Percentiles rank a stretch among this genome's conserved stretches.
These are phyloP conservation scores for Theileria annulata DNA, from an alignment of 169 alveolate species.

Conservation along the genomic window DNA sequence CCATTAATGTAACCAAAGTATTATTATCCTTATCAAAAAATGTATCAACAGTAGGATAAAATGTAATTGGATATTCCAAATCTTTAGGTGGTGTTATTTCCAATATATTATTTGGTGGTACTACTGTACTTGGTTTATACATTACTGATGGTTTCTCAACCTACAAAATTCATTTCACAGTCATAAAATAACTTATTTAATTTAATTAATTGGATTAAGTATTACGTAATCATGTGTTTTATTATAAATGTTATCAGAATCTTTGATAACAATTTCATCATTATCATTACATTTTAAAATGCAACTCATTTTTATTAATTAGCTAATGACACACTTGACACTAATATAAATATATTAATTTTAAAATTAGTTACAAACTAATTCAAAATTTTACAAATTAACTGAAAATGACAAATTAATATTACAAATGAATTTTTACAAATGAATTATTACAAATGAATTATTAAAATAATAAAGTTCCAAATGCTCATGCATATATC, in stretches of 20 bases:
- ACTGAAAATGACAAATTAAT: too few relatives aligned
- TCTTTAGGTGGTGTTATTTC: slow-evolving; percentile 77
- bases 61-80: slow-evolving; percentile 68
- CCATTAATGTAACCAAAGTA: slow-evolving; percentile 69
- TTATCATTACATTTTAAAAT: slow-evolving; percentile 62
- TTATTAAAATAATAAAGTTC: too few relatives aligned
- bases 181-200: background rate
- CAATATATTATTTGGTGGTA: slow-evolving; percentile 74
- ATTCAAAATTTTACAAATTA: too few relatives aligned
- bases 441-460: too few relatives aligned
- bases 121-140: slow-evolving; percentile 72
- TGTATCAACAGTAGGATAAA: slow-evolving; percentile 78
- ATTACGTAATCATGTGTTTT: slow-evolving; percentile 66
- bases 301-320: slow-evolving; percentile 47
- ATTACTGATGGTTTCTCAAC: slow-evolving; percentile 75
- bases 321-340: too few relatives aligned
- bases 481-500: slow-evolving; percentile 13
- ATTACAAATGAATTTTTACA: too few relatives aligned
- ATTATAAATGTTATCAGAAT: slow-evolving; percentile 30
- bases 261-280: slow-evolving; percentile 58
- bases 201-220: background rate
- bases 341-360: too few relatives aligned
- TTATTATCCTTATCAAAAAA: slow-evolving; percentile 73
- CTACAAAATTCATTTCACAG: slow-evolving; percentile 11
- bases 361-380: too few relatives aligned